A percentile compares a stretch with the other conserved stretches of the same genome.
Evolutionary conservation across 73 alveolate genomes (phyloP).

Genomic region (Effrenium voratum): DNA sequence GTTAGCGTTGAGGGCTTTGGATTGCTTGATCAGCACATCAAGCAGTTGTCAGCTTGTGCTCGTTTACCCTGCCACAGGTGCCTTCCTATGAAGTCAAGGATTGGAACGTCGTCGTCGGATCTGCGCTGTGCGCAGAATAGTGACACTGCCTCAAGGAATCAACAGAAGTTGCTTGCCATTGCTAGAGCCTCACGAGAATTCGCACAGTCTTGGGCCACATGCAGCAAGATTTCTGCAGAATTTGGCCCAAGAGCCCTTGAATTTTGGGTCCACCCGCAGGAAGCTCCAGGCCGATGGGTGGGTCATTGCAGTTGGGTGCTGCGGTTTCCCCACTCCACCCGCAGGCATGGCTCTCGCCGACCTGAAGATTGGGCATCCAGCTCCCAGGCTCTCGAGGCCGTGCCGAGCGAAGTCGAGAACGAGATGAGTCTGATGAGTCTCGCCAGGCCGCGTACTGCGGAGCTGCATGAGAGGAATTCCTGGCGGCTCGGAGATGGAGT

Average conservation of each 20-base stretch:
- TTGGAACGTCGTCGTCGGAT: conserved; percentile 84
- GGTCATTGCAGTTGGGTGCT: no score
- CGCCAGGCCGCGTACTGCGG: conserved; percentile 56
- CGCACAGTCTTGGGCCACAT: no score
- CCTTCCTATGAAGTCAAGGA: conserved; percentile 59
- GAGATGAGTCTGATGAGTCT: background rate
- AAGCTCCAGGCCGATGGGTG: no score
- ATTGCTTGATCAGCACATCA: no score
- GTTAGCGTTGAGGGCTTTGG: background rate
- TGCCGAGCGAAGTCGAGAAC: background rate
- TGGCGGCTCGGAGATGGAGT: background rate
- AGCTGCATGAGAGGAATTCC: conserved; percentile 31
- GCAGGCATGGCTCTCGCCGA: conserved; percentile 71
- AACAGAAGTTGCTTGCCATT: no score
- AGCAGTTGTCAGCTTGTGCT: no score
- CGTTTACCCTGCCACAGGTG: background rate
- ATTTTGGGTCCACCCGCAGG: no score
- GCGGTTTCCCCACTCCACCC: no score
- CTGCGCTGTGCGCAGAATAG: background rate
- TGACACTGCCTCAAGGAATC: background rate
- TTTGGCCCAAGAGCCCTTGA: no score
- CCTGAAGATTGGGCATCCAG: conserved; percentile 77
- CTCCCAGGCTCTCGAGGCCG: conserved; percentile 60
- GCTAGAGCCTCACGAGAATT: no score
- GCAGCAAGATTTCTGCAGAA: no score